phyloP scores from a whole-genome alignment of 2,329 filamentous ascomycete species.

The Claviceps pusilla region DNA sequence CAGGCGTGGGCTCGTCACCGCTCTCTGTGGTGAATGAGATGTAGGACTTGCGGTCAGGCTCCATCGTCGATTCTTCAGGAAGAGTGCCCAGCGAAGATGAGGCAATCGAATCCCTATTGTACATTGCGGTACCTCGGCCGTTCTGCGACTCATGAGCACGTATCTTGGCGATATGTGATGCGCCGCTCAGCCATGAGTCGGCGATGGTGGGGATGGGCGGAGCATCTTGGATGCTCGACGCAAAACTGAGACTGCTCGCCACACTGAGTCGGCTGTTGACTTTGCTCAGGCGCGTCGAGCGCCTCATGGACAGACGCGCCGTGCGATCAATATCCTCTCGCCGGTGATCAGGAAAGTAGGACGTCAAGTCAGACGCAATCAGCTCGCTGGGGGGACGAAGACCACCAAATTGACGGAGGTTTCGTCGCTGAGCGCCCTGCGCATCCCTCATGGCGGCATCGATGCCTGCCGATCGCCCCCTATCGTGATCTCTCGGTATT shows the following conservation, averaged over 20 bases:
- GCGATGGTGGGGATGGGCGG: slow-evolving; percentile 92
- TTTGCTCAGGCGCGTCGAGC: slow-evolving; percentile 80
- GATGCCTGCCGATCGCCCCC: slow-evolving; percentile 28
- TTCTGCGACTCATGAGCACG: slow-evolving; percentile 31
- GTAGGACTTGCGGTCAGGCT: slow-evolving; percentile 87
- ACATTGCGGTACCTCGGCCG: slow-evolving; percentile 23
- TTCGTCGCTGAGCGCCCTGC: slow-evolving; percentile 27
- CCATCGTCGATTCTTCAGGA: slow-evolving; percentile 75
- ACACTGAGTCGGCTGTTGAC: slow-evolving; percentile 88
- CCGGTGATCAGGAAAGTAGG: slow-evolving; percentile 92
- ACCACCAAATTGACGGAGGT: slow-evolving; percentile 73
- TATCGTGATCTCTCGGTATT: slow-evolving; percentile 41
- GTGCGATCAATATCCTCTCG: slow-evolving; percentile 92
- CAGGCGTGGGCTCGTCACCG: slow-evolving; percentile 43
- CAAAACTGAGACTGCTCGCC: slow-evolving; percentile 83
- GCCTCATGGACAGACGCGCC: slow-evolving; percentile 77
- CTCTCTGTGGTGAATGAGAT: slow-evolving; percentile 70
- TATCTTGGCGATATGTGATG: slow-evolving; percentile 23
- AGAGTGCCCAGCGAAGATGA: slow-evolving; percentile 81
- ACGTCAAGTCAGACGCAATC: slow-evolving; percentile 89
- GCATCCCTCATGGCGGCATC: slow-evolving; percentile 18
- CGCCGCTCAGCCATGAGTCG: slow-evolving; percentile 66
- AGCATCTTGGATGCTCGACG: slow-evolving; percentile 81
- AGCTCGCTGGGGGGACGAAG: slow-evolving; percentile 89
- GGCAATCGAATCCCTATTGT: slow-evolving; percentile 72